Base-by-base conservation (phyloP, 2,329 filamentous ascomycete species). In the Triangularia setosa region DNA sequence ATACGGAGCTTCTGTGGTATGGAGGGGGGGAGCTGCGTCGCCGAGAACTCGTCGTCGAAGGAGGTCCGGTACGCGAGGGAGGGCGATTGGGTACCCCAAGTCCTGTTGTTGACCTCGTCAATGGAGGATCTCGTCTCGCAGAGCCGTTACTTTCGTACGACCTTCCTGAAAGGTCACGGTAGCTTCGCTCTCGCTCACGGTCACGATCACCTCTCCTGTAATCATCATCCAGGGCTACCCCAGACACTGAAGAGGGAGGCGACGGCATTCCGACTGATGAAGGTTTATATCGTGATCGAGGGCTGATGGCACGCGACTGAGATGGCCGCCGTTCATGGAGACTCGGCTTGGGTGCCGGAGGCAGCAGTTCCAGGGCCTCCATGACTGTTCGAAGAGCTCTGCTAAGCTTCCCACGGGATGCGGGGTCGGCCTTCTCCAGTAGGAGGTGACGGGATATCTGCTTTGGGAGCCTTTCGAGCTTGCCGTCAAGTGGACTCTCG, bases 371-470 rank as follows among this genome's bases (percentile, higher is more conserved):
- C 28, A 65, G 1, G 62, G 53, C 6, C 65, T 73, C 71, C n/a
- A 71, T 64, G 33, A 78, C 81, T 24, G 82, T 79, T 28, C 80
- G 79, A 18, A 93, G 79, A 1, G 84, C 83, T 53, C 84, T 81
- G 18, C 87, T 84, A 8, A 93, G 78, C 21, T 85, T 78, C 66
- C 87, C 84, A 62, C 86, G 83, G 0, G 85, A 79, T 30, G 83
- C 78, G 0, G 82, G 71, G 68, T 92, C 86, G 0, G 84, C 80
- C 7, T 76, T 75, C 0, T 79, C 78, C 0, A 92, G 92, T 44
- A 96, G 85, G 3, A 95, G 80, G 60, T 89, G 83, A 48, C 92
- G 82, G 0, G 91, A 88, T 2, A 96, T 82, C 69, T 93, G 88
- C 68, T 91, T 92, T 0, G 92, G 93, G 62, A 96, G 88, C 2